These are phyloP conservation scores for Tilletia setariae DNA, from an alignment of 1,284 basidiomycete species.

Conservation along the genomic window DNA sequence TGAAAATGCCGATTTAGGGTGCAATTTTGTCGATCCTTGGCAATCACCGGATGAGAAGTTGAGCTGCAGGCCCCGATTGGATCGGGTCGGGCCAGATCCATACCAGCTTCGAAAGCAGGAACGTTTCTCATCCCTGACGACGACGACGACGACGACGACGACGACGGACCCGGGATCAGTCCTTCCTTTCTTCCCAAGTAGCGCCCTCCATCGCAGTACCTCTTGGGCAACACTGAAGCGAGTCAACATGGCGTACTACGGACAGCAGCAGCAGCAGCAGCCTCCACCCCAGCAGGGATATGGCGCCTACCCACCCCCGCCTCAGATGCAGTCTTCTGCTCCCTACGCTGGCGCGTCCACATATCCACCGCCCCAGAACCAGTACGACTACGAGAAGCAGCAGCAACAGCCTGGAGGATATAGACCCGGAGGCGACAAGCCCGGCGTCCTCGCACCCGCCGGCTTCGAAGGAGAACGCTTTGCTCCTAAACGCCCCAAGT, in stretches of 20 bases:
- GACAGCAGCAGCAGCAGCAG: neutral
- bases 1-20: no score
- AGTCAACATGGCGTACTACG: neutral
- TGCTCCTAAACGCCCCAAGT: slow-evolving; percentile 40
- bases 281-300: neutral
- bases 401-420: slow-evolving; percentile 13
- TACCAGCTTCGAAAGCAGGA: no score
- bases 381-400: slow-evolving; percentile 34
- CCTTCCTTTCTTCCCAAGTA: no score
- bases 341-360: slow-evolving; percentile 28
- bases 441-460: slow-evolving; percentile 38
- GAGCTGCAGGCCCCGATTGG: no score
- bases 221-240: no score
- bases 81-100: no score
- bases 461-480: slow-evolving; percentile 43
- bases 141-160: no score
- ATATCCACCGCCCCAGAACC: slow-evolving; percentile 16
- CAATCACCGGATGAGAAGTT: no score
- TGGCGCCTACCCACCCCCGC: neutral
- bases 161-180: no score
- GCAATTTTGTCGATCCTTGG: no score
- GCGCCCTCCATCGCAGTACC: no score
- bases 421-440: slow-evolving; percentile 26
- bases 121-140: no score
- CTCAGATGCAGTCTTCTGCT: slow-evolving; percentile 10